Base-by-base conservation (phyloP, 306 rosid species). In the Oxytropis ochrocephala region DNA sequence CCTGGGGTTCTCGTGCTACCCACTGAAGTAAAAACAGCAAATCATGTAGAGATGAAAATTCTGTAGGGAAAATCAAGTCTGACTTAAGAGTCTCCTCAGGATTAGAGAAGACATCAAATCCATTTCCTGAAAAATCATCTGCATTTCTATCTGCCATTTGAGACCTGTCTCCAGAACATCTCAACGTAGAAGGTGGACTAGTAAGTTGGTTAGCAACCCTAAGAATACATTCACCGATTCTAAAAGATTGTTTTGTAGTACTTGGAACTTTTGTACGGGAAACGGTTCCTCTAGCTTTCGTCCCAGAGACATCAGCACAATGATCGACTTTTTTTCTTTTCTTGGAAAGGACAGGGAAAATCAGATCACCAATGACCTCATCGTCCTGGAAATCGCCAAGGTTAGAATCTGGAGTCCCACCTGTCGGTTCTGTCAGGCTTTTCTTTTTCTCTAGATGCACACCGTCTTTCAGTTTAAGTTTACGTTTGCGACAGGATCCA, bases 201-300 rank as follows among this genome's bases (percentile, higher is more conserved):
- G 94, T 85, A 72, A 90, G 79, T 81, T 94, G 97, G 72, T 85
- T 94, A 42, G 99, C 99, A 74, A 81, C 96, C 85, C 95, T 87
- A 59, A 88, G 95, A 54, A 94, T 87, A 65, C 97, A 84, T 8
- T 88, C 99, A 48, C 99, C 99, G 73, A 94, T 85, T 82, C 82
- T 88, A 83, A 94, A 94, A 47, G 96, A 87, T 33, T 69, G 86
- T 72, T 87, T 87, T 68, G 84, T 41, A 55, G 84, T 62, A 70
- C 47, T 81, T 24, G 91, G 87, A 80, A 83, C 81, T 84, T 86
- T 88, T 5, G 85, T 83, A 29, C 67, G 64, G 49, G 93, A 77
- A 65, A 77, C 52, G 12, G 85, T 77, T 75, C 84, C 82, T 69
- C 85, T 74, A 49, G 75, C 85, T 67, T 81, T 82, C 46, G 39